A percentile compares a stretch with the other conserved stretches of the same genome.
phyloP scores from a whole-genome alignment of 2,329 filamentous ascomycete species.

The Cladosporium sp. region DNA sequence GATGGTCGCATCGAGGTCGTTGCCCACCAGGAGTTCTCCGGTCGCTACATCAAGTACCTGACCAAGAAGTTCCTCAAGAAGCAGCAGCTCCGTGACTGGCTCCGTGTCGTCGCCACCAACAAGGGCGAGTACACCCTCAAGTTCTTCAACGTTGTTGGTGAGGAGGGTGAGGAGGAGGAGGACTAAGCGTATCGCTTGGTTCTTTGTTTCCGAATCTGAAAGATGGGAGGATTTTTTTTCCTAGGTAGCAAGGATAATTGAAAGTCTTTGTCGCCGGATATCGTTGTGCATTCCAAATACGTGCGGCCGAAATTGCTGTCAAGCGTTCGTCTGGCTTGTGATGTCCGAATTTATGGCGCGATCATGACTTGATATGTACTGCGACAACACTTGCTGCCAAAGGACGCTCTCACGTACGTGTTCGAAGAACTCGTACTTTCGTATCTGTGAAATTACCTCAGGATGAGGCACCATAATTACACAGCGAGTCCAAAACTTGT shows the following conservation, averaged over 20 bases:
- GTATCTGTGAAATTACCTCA: background rate
- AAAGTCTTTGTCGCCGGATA: slow-evolving; percentile 12
- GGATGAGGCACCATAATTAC: background rate
- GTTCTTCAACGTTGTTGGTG: slow-evolving; percentile 99
- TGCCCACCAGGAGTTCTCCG: slow-evolving; percentile 96
- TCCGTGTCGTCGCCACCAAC: slow-evolving; percentile 95
- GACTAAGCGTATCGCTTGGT: slow-evolving; percentile 65
- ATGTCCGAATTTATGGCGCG: background rate
- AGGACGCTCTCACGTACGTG: background rate
- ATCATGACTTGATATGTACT: background rate
- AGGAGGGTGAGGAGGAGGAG: slow-evolving; percentile 96
- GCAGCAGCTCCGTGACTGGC: slow-evolving; percentile 99
- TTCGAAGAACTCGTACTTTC: background rate
- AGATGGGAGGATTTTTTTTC: slow-evolving; percentile 16
- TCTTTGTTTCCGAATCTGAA: slow-evolving; percentile 6
- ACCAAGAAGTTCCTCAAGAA: slow-evolving; percentile 99
- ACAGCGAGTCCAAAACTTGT: background rate
- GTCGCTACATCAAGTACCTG: slow-evolving; percentile 99
- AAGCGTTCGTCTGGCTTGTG: background rate
- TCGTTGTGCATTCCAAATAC: background rate
- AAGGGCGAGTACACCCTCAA: slow-evolving; percentile 99
- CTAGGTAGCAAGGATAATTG: slow-evolving; percentile 16
- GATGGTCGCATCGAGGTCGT: slow-evolving; percentile 99
- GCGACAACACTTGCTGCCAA: background rate
- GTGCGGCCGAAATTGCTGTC: background rate